Percentiles rank a stretch among this genome's conserved stretches.
Conservation (phyloP, 176 grass and related monocot genomes). For the Eleusine coracana region DNA sequence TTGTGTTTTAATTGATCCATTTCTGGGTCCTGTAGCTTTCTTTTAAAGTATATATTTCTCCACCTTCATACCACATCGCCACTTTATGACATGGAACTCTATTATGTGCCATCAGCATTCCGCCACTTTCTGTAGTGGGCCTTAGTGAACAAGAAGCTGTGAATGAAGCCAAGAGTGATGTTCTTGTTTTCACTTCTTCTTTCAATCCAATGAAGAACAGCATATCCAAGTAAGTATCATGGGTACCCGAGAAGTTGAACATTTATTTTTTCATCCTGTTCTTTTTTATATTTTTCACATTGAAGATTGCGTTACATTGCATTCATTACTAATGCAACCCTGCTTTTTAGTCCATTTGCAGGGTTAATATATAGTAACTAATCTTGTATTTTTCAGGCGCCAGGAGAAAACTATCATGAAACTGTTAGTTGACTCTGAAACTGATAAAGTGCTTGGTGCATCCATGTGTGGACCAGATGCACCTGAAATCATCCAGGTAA, state of each 20-base stretch:
- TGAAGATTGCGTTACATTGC: neutral
- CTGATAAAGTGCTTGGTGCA: constrained; percentile 74
- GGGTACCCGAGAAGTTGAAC: neutral
- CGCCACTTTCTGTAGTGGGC: constrained; percentile 85
- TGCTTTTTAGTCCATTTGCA: neutral
- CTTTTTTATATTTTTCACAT: neutral
- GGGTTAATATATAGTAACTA: neutral
- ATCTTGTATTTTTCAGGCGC: constrained; percentile 46
- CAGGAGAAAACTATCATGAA: constrained; percentile 89
- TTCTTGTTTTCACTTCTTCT: constrained; percentile 81
- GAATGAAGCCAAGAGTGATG: constrained; percentile 64
- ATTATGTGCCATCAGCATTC: constrained; percentile 61
- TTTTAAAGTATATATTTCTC: neutral
- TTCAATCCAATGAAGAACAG: constrained; percentile 98
- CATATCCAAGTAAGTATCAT: constrained; percentile 79
- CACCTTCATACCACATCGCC: neutral
- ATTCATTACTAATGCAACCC: neutral
- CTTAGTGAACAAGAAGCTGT: constrained; percentile 83
- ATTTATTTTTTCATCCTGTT: neutral
- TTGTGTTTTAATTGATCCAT: neutral
- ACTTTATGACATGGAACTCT: constrained; percentile 15
- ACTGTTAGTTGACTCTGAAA: constrained; percentile 74
- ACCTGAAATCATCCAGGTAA: constrained; percentile 90
- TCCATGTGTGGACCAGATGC: constrained; percentile 94
- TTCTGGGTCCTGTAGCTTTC: neutral